Conservation (phyloP, 345 rosid species). For the Salix suchowensis region DNA sequence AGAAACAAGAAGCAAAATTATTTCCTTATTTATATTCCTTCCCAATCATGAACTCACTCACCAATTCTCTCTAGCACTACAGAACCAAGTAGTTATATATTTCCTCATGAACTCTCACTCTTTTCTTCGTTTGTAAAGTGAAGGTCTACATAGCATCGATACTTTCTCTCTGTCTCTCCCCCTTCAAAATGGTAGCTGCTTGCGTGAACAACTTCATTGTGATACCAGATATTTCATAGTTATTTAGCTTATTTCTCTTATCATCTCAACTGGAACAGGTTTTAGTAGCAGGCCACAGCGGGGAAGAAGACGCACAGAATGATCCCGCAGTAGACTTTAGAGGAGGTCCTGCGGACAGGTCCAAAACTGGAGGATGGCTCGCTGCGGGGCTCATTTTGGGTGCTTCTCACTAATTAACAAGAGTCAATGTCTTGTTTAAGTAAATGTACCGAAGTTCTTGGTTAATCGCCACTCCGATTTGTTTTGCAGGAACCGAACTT, state of each 20-base stretch:
- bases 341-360: conserved; percentile 68
- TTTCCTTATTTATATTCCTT: background rate
- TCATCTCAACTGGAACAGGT: conserved; percentile 31
- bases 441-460: background rate
- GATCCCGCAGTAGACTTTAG: conserved; percentile 44
- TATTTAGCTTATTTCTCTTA: background rate
- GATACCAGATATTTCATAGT: background rate
- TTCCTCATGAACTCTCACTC: background rate
- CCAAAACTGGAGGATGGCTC: conserved; percentile 86
- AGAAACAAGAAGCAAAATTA: conserved; percentile 3
- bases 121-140: background rate
- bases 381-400: conserved; percentile 91
- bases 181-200: conserved; percentile 3
- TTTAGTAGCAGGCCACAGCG: conserved; percentile 40
- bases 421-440: background rate
- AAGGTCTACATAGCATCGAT: background rate
- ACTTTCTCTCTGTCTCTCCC: background rate
- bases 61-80: background rate
- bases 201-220: background rate
- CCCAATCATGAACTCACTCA: background rate
- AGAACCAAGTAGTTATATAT: background rate
- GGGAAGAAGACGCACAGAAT: conserved; percentile 30
- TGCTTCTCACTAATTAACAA: conserved; percentile 11
- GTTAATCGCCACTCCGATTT: background rate
- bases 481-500: conserved; percentile 70